Conservation (phyloP, 306 rosid species). For the Pterocarpus macrocarpus region DNA sequence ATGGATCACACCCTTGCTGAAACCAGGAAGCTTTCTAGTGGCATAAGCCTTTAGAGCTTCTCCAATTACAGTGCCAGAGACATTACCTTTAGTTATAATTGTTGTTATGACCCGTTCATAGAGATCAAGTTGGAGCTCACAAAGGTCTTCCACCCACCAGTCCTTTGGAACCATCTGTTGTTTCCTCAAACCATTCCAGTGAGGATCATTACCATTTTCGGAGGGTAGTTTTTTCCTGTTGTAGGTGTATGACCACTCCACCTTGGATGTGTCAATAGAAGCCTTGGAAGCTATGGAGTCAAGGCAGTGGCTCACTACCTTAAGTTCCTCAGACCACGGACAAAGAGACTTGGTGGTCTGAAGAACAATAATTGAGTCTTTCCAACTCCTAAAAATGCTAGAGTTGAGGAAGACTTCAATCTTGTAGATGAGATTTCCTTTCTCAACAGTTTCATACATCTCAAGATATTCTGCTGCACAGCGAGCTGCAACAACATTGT, state of each 20-base stretch:
- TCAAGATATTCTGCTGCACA: slow-evolving; percentile 97
- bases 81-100: slow-evolving; percentile 64
- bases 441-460: slow-evolving; percentile 88
- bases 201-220: slow-evolving; percentile 74
- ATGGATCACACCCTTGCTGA: slow-evolving; percentile 71
- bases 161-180: slow-evolving; percentile 81
- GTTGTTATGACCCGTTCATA: slow-evolving; percentile 72
- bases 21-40: slow-evolving; percentile 71
- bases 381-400: slow-evolving; percentile 94
- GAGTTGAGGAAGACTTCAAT: slow-evolving; percentile 95
- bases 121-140: slow-evolving; percentile 88
- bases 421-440: slow-evolving; percentile 93
- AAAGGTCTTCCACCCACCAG: slow-evolving; percentile 99
- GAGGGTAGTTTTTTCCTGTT: slow-evolving; percentile 83
- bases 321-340: slow-evolving; percentile 95
- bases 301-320: slow-evolving; percentile 80
- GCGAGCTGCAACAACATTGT: slow-evolving; percentile 90
- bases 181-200: slow-evolving; percentile 77
- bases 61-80: slow-evolving; percentile 68
- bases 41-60: slow-evolving; percentile 90
- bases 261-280: slow-evolving; percentile 80
- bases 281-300: slow-evolving; percentile 93
- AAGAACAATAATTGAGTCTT: slow-evolving; percentile 91
- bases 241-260: slow-evolving; percentile 95
- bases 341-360: slow-evolving; percentile 82